Conservation (phyloP, 2,329 filamentous ascomycete genomes). For the Curvularia verruculosa region DNA sequence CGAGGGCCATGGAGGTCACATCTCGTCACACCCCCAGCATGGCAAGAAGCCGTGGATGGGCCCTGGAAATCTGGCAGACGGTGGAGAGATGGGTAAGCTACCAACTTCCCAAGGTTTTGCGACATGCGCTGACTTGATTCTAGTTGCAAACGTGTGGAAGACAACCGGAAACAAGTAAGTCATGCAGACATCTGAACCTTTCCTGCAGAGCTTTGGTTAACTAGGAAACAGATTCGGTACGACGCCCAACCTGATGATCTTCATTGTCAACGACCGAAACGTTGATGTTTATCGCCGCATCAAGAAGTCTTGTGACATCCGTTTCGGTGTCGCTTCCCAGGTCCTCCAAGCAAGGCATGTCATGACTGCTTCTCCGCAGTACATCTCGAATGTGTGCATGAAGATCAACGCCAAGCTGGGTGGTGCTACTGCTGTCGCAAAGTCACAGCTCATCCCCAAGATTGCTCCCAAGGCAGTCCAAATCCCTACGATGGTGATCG, state of each 20-base stretch:
- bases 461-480: slow-evolving; percentile 28
- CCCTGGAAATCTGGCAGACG: slow-evolving; percentile 39
- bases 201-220: slow-evolving; percentile 3
- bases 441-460: slow-evolving; percentile 46
- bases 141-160: slow-evolving; percentile 62
- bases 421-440: slow-evolving; percentile 69
- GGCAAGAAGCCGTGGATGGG: slow-evolving; percentile 43
- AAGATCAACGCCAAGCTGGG: slow-evolving; percentile 97
- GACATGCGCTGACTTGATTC: neutral
- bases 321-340: slow-evolving; percentile 82
- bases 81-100: slow-evolving; percentile 51
- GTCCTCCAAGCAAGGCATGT: slow-evolving; percentile 77
- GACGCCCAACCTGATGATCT: slow-evolving; percentile 77
- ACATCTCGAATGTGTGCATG: slow-evolving; percentile 92
- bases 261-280: slow-evolving; percentile 75
- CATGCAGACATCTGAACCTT: neutral
- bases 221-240: slow-evolving; percentile 48
- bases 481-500: slow-evolving; percentile 76
- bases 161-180: slow-evolving; percentile 56
- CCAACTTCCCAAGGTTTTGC: no score
- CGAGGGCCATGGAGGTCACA: slow-evolving; percentile 64
- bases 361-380: slow-evolving; percentile 73
- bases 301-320: slow-evolving; percentile 88
- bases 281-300: slow-evolving; percentile 77
- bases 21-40: slow-evolving; percentile 46